phyloP scores from a whole-genome alignment of 2,329 filamentous ascomycete genomes.

The Stagonosporopsis cucurbitacearum region DNA sequence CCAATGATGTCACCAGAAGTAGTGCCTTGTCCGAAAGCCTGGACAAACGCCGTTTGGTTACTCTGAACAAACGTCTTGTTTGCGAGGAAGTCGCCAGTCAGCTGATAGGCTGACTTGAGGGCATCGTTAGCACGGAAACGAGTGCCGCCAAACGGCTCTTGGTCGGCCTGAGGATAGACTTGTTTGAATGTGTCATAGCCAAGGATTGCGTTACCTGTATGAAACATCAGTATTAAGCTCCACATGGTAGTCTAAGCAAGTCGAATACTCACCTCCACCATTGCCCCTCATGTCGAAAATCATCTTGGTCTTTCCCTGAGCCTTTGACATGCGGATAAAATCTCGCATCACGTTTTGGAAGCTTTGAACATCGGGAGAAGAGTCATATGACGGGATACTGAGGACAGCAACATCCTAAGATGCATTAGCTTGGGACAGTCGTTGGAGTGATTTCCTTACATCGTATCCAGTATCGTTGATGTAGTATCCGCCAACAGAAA shows the following conservation, averaged over 20 bases:
- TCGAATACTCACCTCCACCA: conserved; percentile 49
- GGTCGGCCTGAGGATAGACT: conserved; percentile 56
- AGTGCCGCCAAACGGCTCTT: conserved; percentile 53
- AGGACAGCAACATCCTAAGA: conserved; percentile 56
- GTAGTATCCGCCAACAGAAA: conserved; percentile 55
- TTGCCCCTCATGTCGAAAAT: conserved; percentile 70
- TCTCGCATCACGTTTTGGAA: conserved; percentile 51
- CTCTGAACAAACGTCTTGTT: conserved; percentile 39
- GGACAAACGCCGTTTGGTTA: conserved; percentile 36
- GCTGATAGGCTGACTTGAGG: conserved; percentile 44
- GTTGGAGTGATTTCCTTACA: conserved; percentile 34
- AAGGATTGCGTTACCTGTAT: conserved; percentile 53
- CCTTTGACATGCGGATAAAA: conserved; percentile 57
- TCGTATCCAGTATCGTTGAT: conserved; percentile 49
- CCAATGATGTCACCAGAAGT: conserved; percentile 33
- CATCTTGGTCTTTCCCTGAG: conserved; percentile 63
- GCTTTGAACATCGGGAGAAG: conserved; percentile 34
- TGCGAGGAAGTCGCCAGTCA: conserved; percentile 38
- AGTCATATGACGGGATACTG: conserved; percentile 52
- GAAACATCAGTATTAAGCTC: conserved; percentile 1
- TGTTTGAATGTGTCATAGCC: conserved; percentile 59
- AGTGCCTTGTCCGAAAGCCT: conserved; percentile 33
- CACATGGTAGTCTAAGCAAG: background rate
- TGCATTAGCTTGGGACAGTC: conserved; percentile 43
- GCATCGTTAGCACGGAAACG: conserved; percentile 56